Evolutionary conservation across 1,284 basidiomycete species (phyloP).

Genomic region (Ceratobasidium sp.): DNA sequence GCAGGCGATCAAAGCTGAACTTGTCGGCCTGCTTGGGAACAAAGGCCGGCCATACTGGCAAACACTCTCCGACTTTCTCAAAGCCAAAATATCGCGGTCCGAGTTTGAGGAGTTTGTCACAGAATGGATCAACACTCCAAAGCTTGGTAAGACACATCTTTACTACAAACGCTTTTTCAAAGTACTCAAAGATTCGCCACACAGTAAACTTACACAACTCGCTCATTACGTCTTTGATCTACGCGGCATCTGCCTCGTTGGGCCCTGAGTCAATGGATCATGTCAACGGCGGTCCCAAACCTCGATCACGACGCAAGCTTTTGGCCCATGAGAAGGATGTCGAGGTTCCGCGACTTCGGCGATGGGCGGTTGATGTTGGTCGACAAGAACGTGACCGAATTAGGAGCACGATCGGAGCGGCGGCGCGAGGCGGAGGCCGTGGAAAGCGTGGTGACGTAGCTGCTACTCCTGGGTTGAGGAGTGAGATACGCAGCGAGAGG

Average conservation of each 20-base stretch:
- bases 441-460: conserved; percentile 41
- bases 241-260: conserved; percentile 58
- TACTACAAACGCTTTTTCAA: neutral
- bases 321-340: conserved; percentile 73
- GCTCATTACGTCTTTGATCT: conserved; percentile 79
- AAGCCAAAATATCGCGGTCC: conserved; percentile 68
- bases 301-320: conserved; percentile 73
- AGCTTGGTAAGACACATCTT: conserved; percentile 57
- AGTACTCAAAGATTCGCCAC: conserved; percentile 18
- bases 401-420: conserved; percentile 23
- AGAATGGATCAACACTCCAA: conserved; percentile 66
- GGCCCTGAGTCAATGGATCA: conserved; percentile 57
- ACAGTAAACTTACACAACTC: conserved; percentile 80
- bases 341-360: conserved; percentile 66
- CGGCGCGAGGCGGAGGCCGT: neutral
- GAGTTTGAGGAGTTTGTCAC: conserved; percentile 78
- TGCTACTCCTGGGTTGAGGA: conserved; percentile 50
- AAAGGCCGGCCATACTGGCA: conserved; percentile 69
- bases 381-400: conserved; percentile 63
- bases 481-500: conserved; percentile 45
- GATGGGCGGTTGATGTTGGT: conserved; percentile 74
- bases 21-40: conserved; percentile 64
- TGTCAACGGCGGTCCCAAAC: conserved; percentile 65
- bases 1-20: conserved; percentile 44
- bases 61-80: conserved; percentile 68